phyloP scores from a whole-genome alignment of 1,284 basidiomycete species.

The Phenoliferia sp. region DNA sequence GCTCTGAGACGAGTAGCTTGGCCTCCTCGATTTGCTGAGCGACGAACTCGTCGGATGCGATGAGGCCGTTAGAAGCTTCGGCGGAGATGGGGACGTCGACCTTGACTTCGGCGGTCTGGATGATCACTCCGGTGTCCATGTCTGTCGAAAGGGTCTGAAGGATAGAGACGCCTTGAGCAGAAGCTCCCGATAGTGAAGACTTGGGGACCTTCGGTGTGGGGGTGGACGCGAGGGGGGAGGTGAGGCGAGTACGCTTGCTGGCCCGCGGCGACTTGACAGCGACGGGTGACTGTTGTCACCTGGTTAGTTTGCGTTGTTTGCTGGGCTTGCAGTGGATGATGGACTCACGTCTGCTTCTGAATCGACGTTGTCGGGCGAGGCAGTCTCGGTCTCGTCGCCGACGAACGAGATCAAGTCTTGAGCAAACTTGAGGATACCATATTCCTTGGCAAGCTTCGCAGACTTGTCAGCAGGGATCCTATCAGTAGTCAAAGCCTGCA shows the following conservation, averaged over 20 bases:
- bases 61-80: conserved; percentile 11
- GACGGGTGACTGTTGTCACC: conserved; percentile 13
- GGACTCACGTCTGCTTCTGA: conserved; percentile 17
- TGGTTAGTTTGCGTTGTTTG: neutral
- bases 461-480: conserved; percentile 34
- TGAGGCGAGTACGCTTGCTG: conserved; percentile 24
- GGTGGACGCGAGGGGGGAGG: conserved; percentile 20
- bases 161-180: conserved; percentile 32
- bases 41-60: conserved; percentile 26
- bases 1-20: conserved; percentile 30
- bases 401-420: conserved; percentile 27
- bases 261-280: conserved; percentile 21
- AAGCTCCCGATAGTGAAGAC: conserved; percentile 14
- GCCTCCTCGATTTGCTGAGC: conserved; percentile 29
- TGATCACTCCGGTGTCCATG: conserved; percentile 19
- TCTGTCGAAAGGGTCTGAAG: conserved; percentile 34
- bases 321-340: neutral
- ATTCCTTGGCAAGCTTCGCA: conserved; percentile 29
- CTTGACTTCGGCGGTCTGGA: conserved; percentile 31
- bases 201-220: conserved; percentile 4
- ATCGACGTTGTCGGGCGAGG: neutral
- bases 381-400: neutral
- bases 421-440: conserved; percentile 31
- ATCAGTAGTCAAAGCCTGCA: neutral
- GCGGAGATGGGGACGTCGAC: conserved; percentile 30